These are phyloP conservation scores for Lecanosticta acicola DNA, from an alignment of 2,329 filamentous ascomycete species.

Conservation along the genomic window DNA sequence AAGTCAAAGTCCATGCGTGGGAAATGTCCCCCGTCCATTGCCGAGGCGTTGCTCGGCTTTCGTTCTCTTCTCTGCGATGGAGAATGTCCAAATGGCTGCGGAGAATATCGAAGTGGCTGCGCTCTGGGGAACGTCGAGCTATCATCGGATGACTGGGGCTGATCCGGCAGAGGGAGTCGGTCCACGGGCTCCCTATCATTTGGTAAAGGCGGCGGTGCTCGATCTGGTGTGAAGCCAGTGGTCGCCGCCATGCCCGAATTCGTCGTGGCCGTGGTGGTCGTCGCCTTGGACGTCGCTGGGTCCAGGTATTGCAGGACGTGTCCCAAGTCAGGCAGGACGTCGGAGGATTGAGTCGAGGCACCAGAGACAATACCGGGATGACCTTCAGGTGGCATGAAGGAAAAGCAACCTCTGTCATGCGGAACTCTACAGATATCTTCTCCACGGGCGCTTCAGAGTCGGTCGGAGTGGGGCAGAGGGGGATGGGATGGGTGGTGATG, in stretches of 20 bases:
- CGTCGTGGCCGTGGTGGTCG: constrained; percentile 6
- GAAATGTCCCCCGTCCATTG: constrained; percentile 11
- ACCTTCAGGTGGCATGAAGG: constrained; percentile 3
- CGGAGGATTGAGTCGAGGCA: constrained; percentile 12
- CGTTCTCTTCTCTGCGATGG: constrained; percentile 11
- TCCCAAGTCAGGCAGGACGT: constrained; percentile 9
- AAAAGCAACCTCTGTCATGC: neutral
- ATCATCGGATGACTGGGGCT: constrained; percentile 8
- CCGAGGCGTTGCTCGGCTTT: constrained; percentile 17
- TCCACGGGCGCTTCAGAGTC: neutral
- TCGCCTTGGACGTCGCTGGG: constrained; percentile 1
- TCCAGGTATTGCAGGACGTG: constrained; percentile 4
- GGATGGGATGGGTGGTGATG: constrained; percentile 3
- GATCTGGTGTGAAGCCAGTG: constrained; percentile 9
- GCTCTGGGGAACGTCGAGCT: constrained; percentile 8
- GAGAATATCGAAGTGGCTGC: neutral
- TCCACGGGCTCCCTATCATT: constrained; percentile 9
- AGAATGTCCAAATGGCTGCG: neutral
- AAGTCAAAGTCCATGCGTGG: constrained; percentile 22
- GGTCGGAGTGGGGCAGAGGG: neutral
- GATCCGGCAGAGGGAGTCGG: constrained; percentile 3
- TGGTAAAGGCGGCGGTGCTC: constrained; percentile 5
- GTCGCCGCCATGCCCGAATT: constrained; percentile 7
- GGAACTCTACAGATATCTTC: neutral
- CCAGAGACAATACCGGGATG: constrained; percentile 5